Conservation (phyloP, 2,329 filamentous ascomycete species). For the Neonectria hederae region DNA sequence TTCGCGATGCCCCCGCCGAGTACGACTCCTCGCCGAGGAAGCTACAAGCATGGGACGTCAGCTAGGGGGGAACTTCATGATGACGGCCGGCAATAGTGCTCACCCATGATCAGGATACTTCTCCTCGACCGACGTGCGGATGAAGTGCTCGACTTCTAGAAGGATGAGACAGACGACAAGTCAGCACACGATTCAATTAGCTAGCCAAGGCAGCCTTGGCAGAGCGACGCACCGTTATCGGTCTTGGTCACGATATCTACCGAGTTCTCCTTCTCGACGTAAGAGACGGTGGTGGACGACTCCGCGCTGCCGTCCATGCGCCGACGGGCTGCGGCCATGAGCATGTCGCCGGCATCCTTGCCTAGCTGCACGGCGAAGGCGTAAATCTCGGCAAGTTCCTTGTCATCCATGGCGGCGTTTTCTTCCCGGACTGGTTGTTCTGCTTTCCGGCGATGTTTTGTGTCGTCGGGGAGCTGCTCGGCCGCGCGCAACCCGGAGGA, state of each 20-base stretch:
- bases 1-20: slow-evolving; percentile 71
- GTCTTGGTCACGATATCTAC: slow-evolving; percentile 83
- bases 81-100: slow-evolving; percentile 35
- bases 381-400: slow-evolving; percentile 72
- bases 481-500: neutral
- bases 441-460: neutral
- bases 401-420: slow-evolving; percentile 45
- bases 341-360: slow-evolving; percentile 73
- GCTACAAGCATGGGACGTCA: slow-evolving; percentile 48
- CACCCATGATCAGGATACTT: slow-evolving; percentile 75
- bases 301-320: slow-evolving; percentile 38
- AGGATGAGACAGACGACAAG: neutral
- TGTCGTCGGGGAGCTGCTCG: neutral
- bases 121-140: slow-evolving; percentile 65
- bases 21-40: slow-evolving; percentile 84
- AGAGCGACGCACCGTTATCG: slow-evolving; percentile 66
- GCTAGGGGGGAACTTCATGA: slow-evolving; percentile 7
- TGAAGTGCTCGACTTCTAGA: slow-evolving; percentile 76
- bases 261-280: slow-evolving; percentile 74
- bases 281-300: slow-evolving; percentile 33
- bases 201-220: neutral
- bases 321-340: slow-evolving; percentile 66
- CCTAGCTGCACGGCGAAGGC: slow-evolving; percentile 75
- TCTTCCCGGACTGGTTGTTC: slow-evolving; percentile 17
- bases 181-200: neutral